Base-by-base conservation (phyloP, 73 alveolate species). In the Paramecium primaurelia region DNA sequence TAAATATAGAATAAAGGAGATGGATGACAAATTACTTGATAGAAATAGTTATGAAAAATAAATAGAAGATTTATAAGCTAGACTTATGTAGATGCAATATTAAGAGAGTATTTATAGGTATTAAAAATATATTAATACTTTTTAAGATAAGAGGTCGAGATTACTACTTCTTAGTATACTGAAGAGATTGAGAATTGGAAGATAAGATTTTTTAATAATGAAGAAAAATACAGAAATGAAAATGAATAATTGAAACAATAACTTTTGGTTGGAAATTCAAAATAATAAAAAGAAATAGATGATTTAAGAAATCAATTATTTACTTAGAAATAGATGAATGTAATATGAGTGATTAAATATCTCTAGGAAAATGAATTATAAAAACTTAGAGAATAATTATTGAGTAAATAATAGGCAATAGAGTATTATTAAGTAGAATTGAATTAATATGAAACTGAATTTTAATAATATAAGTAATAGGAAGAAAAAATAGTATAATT, bases 1-100 rank as follows among this genome's bases (percentile, higher is more conserved):
- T 6, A 80, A 80, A 58, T 80, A 80, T 26, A 80, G 91, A 44
- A 80, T 80, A 40, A 80, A 80, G 16, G 91, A 80, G 30, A 80
- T 80, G 91, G 91, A 80, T 80, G 91, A 80, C 14, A 80, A 80
- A 80, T 80, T 80, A 22, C 49, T 80, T 10, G 91, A 80, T 80
- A 80, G 91, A 49, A 80, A 80, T 80, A 80, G 91, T 80, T 80
- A 80, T 49, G 91, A 80, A 47, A 80, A 80, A 80, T 47, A 80
- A 64, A 80, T 80, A 40, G 91, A 80, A 49, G 91, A 80, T 80
- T 49, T 80, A 8, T 47, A 80, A 44, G 75, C 71, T 26, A 22
- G 91, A 44, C 30, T 80, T 44, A 25, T 40, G 47, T 80, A 80
- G 49, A n/a, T 26, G 45, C 38, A 80, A 36, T 80, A 80, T 45